These are phyloP conservation scores for Lycium ferocissimum DNA, from an alignment of 257 asterid genomes.

Conservation along the genomic window DNA sequence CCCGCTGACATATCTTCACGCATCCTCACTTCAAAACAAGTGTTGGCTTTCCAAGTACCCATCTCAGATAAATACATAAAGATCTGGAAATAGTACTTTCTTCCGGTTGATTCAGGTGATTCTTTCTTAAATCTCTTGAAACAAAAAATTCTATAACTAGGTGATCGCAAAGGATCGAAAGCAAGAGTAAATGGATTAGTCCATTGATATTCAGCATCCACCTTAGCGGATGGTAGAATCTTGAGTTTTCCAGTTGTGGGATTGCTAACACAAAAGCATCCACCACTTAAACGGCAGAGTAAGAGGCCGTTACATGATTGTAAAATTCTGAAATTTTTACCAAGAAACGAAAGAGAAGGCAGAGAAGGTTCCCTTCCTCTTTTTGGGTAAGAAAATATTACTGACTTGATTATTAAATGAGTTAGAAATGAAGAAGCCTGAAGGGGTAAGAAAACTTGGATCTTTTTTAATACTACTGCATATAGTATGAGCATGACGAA, in stretches of 20 bases:
- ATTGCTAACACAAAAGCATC: conserved; percentile 11
- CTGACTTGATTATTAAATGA: neutral
- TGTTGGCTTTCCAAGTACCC: neutral
- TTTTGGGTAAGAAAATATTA: neutral
- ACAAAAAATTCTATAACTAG: neutral
- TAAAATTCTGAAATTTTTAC: neutral
- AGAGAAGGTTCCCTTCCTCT: neutral
- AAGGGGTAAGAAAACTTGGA: conserved; percentile 18
- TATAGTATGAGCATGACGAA: conserved; percentile 2
- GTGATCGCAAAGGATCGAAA: neutral
- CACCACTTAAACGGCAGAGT: neutral
- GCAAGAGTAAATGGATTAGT: neutral
- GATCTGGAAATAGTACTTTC: neutral
- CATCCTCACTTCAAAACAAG: neutral
- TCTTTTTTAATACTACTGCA: conserved; percentile 13
- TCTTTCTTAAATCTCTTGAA: neutral
- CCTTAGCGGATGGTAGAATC: neutral
- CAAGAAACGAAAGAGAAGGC: neutral
- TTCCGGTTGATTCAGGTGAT: neutral
- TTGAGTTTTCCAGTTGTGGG: neutral
- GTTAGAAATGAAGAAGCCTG: neutral
- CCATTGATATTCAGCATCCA: neutral
- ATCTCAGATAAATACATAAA: neutral
- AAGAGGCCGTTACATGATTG: conserved; percentile 32
- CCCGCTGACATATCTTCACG: neutral